Evolutionary conservation across 148 eudicot genomes (phyloP).

Genomic region (Camellia japonica): DNA sequence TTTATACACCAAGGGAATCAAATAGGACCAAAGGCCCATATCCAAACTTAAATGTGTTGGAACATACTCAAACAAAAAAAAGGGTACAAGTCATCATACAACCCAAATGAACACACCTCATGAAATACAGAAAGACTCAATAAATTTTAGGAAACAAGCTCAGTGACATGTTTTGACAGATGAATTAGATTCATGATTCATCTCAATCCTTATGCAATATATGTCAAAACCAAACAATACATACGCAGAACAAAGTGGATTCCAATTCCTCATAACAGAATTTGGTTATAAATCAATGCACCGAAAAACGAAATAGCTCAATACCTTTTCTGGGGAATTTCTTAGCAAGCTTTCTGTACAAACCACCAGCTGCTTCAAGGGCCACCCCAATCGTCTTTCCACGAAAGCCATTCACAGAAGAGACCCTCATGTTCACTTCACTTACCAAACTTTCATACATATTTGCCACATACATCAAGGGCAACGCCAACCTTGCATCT

Average conservation of each 20-base stretch:
- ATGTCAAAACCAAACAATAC: not conserved
- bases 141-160: not conserved
- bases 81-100: not conserved
- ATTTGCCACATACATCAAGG: constrained; percentile 96
- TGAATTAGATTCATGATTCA: not conserved
- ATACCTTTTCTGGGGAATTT: constrained; percentile 89
- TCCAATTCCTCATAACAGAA: not conserved
- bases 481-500: constrained; percentile 74
- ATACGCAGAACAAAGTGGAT: not conserved
- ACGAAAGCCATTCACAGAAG: constrained; percentile 67
- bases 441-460: constrained; percentile 78
- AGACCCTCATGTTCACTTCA: constrained; percentile 69
- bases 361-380: constrained; percentile 98
- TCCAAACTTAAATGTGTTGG: not conserved
- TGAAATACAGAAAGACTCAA: not conserved
- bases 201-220: not conserved
- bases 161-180: not conserved
- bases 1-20: not conserved
- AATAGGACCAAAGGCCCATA: not conserved
- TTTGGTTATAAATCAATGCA: not conserved
- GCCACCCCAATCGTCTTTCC: constrained; percentile 90
- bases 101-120: not conserved
- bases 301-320: not conserved
- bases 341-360: constrained; percentile 82
- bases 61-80: not conserved